Percentiles rank a stretch among this genome's conserved stretches.
phyloP scores from a whole-genome alignment of 805 yeast genomes.

The Lipomyces starkeyi region DNA sequence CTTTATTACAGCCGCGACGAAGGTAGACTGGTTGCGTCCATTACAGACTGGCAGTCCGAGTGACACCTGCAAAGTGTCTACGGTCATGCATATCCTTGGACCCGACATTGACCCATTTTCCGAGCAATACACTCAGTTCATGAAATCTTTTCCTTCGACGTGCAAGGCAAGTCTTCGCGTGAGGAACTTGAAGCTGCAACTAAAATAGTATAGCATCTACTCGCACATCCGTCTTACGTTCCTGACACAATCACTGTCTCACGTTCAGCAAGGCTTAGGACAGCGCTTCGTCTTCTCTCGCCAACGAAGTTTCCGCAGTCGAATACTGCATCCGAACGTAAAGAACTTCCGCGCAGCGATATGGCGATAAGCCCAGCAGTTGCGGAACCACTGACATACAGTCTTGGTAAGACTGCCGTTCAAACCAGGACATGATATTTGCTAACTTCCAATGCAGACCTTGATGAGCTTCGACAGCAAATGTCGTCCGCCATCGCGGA shows the following conservation, averaged over 20 bases:
- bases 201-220: constrained; percentile 53
- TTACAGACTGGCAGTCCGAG: background rate
- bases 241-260: constrained; percentile 66
- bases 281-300: background rate
- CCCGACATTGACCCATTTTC: constrained; percentile 57
- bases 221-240: constrained; percentile 73
- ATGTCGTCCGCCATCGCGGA: background rate
- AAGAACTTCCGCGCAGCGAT: background rate
- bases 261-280: constrained; percentile 52
- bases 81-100: constrained; percentile 81
- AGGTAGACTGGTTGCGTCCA: constrained; percentile 23
- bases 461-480: background rate
- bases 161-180: background rate
- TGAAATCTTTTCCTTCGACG: constrained; percentile 47
- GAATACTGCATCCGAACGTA: background rate
- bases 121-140: constrained; percentile 55
- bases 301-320: background rate
- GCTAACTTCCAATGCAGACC: background rate
- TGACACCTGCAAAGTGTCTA: constrained; percentile 17
- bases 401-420: background rate
- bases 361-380: background rate
- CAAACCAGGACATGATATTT: background rate
- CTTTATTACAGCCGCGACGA: constrained; percentile 48
- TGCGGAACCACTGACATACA: background rate
- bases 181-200: background rate